These are phyloP conservation scores for Xylariaceae sp. DNA, from an alignment of 2,329 filamentous ascomycete genomes.

Conservation along the genomic window DNA sequence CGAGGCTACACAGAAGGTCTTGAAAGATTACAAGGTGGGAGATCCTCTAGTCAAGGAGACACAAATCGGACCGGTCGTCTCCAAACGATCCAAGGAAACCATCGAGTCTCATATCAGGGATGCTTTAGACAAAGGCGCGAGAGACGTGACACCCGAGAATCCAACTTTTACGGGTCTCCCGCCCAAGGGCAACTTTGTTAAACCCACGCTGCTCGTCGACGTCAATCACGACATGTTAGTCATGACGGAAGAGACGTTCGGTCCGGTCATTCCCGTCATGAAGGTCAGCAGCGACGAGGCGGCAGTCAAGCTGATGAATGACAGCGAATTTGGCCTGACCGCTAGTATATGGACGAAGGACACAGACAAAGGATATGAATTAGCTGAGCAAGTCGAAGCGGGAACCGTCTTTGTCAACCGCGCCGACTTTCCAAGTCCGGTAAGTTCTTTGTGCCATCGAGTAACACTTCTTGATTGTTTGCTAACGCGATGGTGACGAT, in stretches of 20 bases:
- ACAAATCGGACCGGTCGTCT: constrained; percentile 87
- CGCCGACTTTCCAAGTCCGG: constrained; percentile 88
- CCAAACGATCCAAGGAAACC: constrained; percentile 72
- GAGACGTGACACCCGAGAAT: constrained; percentile 82
- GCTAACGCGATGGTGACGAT: constrained; percentile 26
- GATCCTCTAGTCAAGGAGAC: constrained; percentile 80
- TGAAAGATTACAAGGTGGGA: constrained; percentile 83
- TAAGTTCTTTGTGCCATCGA: constrained; percentile 51
- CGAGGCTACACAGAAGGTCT: constrained; percentile 74
- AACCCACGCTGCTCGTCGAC: constrained; percentile 77
- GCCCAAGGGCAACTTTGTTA: constrained; percentile 83
- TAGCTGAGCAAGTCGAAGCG: constrained; percentile 82
- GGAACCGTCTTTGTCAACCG: constrained; percentile 97
- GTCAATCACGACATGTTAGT: constrained; percentile 83
- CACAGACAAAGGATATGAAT: constrained; percentile 69
- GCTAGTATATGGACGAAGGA: constrained; percentile 99
- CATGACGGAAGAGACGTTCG: constrained; percentile 95
- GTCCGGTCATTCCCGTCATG: constrained; percentile 88
- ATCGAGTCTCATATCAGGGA: constrained; percentile 82
- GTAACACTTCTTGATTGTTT: constrained; percentile 11
- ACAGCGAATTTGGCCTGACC: constrained; percentile 90
- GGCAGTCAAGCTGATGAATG: constrained; percentile 86
- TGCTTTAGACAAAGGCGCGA: constrained; percentile 80
- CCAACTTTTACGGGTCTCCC: constrained; percentile 73
- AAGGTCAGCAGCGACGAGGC: constrained; percentile 81